Percentiles rank a stretch among this genome's conserved stretches.
phyloP scores from a whole-genome alignment of 768 basidiomycete genomes.

The Tulasnella sp. region DNA sequence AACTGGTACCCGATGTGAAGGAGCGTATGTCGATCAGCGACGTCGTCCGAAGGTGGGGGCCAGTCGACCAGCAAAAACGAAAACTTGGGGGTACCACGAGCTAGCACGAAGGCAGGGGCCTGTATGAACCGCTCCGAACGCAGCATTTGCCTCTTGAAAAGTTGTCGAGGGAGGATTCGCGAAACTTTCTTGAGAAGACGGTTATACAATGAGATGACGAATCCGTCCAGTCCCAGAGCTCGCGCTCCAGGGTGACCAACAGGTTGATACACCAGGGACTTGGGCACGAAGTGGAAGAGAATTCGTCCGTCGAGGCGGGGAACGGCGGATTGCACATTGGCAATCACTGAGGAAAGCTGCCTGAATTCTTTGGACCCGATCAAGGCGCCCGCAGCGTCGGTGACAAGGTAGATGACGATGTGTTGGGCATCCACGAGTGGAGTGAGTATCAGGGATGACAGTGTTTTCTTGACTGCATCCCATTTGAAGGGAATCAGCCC shows the following conservation, averaged over 20 bases:
- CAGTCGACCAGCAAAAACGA: conserved; percentile 47
- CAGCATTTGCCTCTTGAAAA: conserved; percentile 50
- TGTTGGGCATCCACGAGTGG: conserved; percentile 39
- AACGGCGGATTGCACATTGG: conserved; percentile 47
- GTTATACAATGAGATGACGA: conserved; percentile 72
- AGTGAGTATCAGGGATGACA: conserved; percentile 50
- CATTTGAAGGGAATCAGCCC: conserved; percentile 68
- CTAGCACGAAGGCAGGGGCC: conserved; percentile 66
- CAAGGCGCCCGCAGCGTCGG: conserved; percentile 59
- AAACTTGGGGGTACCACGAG: conserved; percentile 49
- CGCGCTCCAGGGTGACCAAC: conserved; percentile 52
- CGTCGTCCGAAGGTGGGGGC: conserved; percentile 52
- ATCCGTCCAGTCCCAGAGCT: conserved; percentile 52
- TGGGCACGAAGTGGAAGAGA: conserved; percentile 75
- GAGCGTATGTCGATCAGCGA: conserved; percentile 61
- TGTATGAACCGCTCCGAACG: conserved; percentile 57
- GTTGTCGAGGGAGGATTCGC: conserved; percentile 60
- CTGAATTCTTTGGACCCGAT: conserved; percentile 69
- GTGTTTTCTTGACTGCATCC: conserved; percentile 70
- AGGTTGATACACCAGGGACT: conserved; percentile 57
- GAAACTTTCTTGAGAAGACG: conserved; percentile 63
- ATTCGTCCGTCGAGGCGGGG: conserved; percentile 50
- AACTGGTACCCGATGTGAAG: conserved; percentile 77
- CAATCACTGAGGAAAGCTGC: conserved; percentile 65
- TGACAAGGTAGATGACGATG: conserved; percentile 69